phyloP scores from a whole-genome alignment of 805 yeast species.

The Brettanomyces bruxellensis region DNA sequence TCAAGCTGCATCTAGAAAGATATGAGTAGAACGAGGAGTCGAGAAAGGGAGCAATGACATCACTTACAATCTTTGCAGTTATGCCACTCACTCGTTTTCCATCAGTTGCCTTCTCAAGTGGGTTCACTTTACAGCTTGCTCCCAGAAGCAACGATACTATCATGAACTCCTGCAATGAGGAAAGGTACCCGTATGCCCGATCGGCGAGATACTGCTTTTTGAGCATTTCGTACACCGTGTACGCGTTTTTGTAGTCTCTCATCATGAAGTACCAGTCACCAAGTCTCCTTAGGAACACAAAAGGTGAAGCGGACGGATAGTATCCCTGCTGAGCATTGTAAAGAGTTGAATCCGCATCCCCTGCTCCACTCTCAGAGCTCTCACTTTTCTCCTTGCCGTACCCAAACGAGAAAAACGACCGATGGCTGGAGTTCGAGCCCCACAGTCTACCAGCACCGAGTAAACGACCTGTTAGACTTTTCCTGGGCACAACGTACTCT shows the following conservation, averaged over 20 bases:
- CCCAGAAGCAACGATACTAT: conserved; percentile 64
- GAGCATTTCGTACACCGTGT: conserved; percentile 71
- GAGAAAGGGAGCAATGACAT: conserved; percentile 47
- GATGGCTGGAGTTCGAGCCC: conserved; percentile 26
- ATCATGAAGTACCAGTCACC: conserved; percentile 92
- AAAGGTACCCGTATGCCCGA: conserved; percentile 72
- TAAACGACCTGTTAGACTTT: conserved; percentile 65
- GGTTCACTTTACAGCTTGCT: conserved; percentile 35
- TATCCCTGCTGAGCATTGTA: conserved; percentile 46
- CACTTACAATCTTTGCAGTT: conserved; percentile 39
- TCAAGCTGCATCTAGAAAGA: conserved; percentile 59
- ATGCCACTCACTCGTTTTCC: conserved; percentile 24
- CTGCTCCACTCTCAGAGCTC: background rate
- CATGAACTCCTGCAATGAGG: conserved; percentile 85
- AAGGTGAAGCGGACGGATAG: conserved; percentile 56
- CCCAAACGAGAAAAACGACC: conserved; percentile 26
- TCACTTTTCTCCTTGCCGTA: conserved; percentile 4
- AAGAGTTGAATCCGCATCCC: conserved; percentile 1
- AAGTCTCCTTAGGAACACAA: conserved; percentile 65
- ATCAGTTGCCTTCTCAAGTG: conserved; percentile 23
- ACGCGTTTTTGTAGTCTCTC: conserved; percentile 81
- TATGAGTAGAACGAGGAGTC: conserved; percentile 73
- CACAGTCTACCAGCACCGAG: conserved; percentile 56
- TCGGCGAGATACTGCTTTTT: conserved; percentile 70
- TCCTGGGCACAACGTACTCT: conserved; percentile 64